Base-by-base conservation (phyloP, 306 rosid species). In the Coriaria nepalensis region DNA sequence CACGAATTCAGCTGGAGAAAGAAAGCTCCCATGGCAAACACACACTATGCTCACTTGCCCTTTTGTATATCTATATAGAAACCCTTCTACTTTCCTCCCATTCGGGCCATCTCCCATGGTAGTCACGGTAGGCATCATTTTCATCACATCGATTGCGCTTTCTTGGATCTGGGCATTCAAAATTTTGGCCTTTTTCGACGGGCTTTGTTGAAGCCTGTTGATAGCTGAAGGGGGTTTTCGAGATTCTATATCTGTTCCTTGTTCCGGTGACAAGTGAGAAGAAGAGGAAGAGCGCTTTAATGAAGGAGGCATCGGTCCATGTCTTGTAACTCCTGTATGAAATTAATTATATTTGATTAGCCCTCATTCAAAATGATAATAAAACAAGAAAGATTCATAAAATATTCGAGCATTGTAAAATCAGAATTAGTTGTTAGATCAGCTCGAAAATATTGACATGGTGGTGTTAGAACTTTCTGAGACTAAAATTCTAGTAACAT, bases 11-110 rank as follows among this genome's bases (percentile, higher is more conserved):
- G 75, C 69, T 0, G 86, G 86, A 10, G 95, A 50, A 45, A 76
- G 75, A 38, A 78, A 81, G 36, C 54, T 53, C 0, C 83, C 93
- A 72, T 86, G 95, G 66, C 93, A 86, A 53, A 67, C 76, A 52
- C 93, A 86, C 1, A 72, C 66, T 13, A 86, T 79, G 37, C 55
- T 60, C 7, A 82, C 76, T 56, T 79, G 48, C 1, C 63, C 80
- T 52, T 43, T 51, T 20, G 13, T 57, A 40, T 76, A 75, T 49
- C 49, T 68, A 69, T 79, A 74, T 2, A 86, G 52, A 59, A 76
- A 37, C 10, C 96, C 93, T 35, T 79, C 65, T 6, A 74, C 64
- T 62, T 53, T 67, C 73, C 64, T 78, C 44, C 93, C 93, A 12
- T 33, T 33, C 0, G 71, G 79, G 46, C 78, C 82, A 40, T 74